phyloP scores from a whole-genome alignment of 2,329 filamentous ascomycete genomes.

The Raffaelea albimanens region DNA sequence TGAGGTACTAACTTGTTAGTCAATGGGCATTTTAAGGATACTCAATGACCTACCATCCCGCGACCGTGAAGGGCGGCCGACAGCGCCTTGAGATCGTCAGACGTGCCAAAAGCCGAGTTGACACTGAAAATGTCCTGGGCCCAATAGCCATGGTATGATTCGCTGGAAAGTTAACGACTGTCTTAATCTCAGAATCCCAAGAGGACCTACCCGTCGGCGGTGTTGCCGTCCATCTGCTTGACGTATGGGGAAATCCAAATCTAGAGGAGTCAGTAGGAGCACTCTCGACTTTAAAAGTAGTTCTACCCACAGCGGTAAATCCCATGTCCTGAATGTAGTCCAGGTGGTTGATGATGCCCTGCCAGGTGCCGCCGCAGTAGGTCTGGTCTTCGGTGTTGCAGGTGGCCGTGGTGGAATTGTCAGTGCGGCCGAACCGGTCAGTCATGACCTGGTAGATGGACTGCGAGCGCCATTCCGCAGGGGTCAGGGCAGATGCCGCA shows the following conservation, averaged over 20 bases:
- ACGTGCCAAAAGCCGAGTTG: slow-evolving; percentile 50
- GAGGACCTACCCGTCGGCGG: slow-evolving; percentile 16
- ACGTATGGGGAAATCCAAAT: slow-evolving; percentile 52
- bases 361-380: slow-evolving; percentile 54
- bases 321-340: slow-evolving; percentile 56
- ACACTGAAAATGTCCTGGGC: slow-evolving; percentile 36
- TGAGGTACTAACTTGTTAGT: slow-evolving; percentile 28
- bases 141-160: slow-evolving; percentile 47
- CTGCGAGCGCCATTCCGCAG: slow-evolving; percentile 36
- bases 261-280: neutral
- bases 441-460: slow-evolving; percentile 52
- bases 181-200: neutral
- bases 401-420: slow-evolving; percentile 31
- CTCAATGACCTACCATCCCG: slow-evolving; percentile 16
- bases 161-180: neutral
- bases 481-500: slow-evolving; percentile 3
- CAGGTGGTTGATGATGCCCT: slow-evolving; percentile 44
- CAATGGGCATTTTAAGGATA: neutral
- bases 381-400: slow-evolving; percentile 28
- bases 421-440: slow-evolving; percentile 41
- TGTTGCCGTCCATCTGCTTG: slow-evolving; percentile 25
- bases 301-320: slow-evolving; percentile 33
- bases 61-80: slow-evolving; percentile 29
- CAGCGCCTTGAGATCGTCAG: slow-evolving; percentile 47
- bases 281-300: neutral